A percentile compares a stretch with the other conserved stretches of the same genome.
phyloP scores from a whole-genome alignment of 257 asterid genomes.

The Solanum dulcamara region DNA sequence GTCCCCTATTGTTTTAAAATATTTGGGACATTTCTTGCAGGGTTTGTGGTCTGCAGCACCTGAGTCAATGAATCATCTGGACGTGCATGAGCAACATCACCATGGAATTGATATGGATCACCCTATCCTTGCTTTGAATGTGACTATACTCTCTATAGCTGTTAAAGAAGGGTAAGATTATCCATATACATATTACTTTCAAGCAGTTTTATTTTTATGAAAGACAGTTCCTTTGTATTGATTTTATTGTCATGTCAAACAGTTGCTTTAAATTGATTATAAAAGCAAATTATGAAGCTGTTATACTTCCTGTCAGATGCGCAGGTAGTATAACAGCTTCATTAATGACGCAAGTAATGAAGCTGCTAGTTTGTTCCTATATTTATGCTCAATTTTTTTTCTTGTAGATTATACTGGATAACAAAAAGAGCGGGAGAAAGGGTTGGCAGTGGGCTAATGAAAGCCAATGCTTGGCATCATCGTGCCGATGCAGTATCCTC shows the following conservation, averaged over 20 bases:
- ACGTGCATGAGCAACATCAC: conserved; percentile 37
- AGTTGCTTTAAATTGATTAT: neutral
- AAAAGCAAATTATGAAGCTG: neutral
- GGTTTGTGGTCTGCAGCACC: conserved; percentile 56
- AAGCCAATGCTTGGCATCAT: conserved; percentile 99
- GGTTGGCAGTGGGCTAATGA: conserved; percentile 94
- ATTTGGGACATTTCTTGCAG: conserved; percentile 25
- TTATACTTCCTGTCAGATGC: neutral
- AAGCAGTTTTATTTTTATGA: neutral
- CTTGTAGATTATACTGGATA: conserved; percentile 60
- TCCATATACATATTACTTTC: neutral
- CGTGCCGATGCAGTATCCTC: conserved; percentile 96
- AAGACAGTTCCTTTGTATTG: neutral
- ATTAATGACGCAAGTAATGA: neutral
- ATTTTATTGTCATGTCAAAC: neutral
- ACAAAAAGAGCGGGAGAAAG: conserved; percentile 83
- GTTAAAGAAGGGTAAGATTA: conserved; percentile 81
- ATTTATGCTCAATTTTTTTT: neutral
- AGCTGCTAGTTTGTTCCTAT: neutral
- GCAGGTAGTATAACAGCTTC: neutral
- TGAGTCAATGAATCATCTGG: conserved; percentile 42
- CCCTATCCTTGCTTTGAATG: conserved; percentile 77
- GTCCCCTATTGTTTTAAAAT: neutral
- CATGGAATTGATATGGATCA: conserved; percentile 91
- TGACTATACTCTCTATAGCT: conserved; percentile 68